A percentile compares a stretch with the other conserved stretches of the same genome.
Conservation (phyloP, 2,329 filamentous ascomycete genomes). For the Clonostachys rhizophaga region DNA sequence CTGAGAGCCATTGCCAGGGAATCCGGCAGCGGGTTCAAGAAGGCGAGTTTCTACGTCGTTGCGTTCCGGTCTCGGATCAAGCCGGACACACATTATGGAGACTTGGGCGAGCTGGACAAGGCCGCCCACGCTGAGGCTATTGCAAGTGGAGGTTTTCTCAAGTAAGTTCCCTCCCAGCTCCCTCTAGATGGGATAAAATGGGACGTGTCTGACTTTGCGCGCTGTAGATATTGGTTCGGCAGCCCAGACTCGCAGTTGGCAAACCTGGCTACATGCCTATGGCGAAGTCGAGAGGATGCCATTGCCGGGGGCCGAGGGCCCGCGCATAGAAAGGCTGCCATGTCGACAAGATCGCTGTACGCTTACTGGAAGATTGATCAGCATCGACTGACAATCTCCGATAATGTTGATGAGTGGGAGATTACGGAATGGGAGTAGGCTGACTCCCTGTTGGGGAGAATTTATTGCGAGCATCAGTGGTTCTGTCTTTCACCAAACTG, state of each 20-base stretch:
- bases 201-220: too few relatives aligned
- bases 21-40: slow-evolving; percentile 46
- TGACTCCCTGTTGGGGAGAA: too few relatives aligned
- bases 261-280: slow-evolving; percentile 79
- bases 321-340: slow-evolving; percentile 61
- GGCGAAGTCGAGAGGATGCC: slow-evolving; percentile 57
- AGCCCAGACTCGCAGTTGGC: slow-evolving; percentile 61
- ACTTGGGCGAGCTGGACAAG: slow-evolving; percentile 70
- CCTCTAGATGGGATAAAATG: not conserved
- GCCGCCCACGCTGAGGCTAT: slow-evolving; percentile 78
- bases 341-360: slow-evolving; percentile 57
- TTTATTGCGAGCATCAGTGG: too few relatives aligned
- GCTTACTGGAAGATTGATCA: slow-evolving; percentile 68
- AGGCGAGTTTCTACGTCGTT: slow-evolving; percentile 74
- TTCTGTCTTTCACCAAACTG: too few relatives aligned
- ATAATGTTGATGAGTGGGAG: too few relatives aligned
- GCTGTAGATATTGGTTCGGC: slow-evolving; percentile 84
- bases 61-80: slow-evolving; percentile 75
- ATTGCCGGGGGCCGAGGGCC: slow-evolving; percentile 53
- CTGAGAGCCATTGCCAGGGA: slow-evolving; percentile 48
- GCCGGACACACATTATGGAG: slow-evolving; percentile 58
- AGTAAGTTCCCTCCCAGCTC: slow-evolving; percentile 41
- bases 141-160: slow-evolving; percentile 74
- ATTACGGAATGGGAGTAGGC: too few relatives aligned
- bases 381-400: slow-evolving; percentile 57